Evolutionary conservation across 441 rosid genomes (phyloP).

Genomic region (Croton setiger): DNA sequence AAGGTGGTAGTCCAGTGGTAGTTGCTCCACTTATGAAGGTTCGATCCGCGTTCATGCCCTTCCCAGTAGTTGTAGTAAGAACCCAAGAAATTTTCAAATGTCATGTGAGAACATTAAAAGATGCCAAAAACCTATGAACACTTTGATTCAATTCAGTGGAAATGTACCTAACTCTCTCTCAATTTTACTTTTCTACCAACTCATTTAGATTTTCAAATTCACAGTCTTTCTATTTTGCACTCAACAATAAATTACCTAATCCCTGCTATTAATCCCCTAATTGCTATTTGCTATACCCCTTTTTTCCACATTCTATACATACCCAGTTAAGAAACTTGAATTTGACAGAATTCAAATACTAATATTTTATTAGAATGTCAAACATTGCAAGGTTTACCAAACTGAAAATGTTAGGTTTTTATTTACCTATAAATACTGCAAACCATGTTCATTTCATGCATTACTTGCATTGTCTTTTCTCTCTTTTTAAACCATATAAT

Average conservation of each 20-base stretch:
- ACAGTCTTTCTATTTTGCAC: background rate
- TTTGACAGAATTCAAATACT: slow-evolving; percentile 14
- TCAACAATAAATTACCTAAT: slow-evolving; percentile 5
- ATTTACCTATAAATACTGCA: slow-evolving; percentile 38
- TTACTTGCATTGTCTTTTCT: slow-evolving; percentile 17
- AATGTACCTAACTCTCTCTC: slow-evolving; percentile 25
- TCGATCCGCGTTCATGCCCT: no score
- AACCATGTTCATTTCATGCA: slow-evolving; percentile 24
- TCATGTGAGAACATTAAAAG: slow-evolving; percentile 22
- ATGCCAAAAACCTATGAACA: slow-evolving; percentile 15
- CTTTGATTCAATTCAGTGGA: slow-evolving; percentile 21
- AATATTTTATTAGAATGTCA: slow-evolving; percentile 23
- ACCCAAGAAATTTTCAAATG: background rate
- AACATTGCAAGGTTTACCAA: slow-evolving; percentile 26
- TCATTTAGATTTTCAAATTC: slow-evolving; percentile 16
- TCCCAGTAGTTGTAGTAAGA: background rate
- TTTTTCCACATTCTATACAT: slow-evolving; percentile 1
- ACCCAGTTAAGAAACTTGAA: background rate
- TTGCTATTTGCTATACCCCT: no score
- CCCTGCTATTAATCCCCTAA: background rate
- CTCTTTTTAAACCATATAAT: slow-evolving; percentile 17
- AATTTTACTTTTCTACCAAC: slow-evolving; percentile 3
- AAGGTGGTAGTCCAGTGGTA: no score
- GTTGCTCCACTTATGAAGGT: no score
- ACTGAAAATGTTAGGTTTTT: slow-evolving; percentile 5